Evolutionary conservation across 345 rosid genomes (phyloP).

Genomic region (Limnanthes douglasii): DNA sequence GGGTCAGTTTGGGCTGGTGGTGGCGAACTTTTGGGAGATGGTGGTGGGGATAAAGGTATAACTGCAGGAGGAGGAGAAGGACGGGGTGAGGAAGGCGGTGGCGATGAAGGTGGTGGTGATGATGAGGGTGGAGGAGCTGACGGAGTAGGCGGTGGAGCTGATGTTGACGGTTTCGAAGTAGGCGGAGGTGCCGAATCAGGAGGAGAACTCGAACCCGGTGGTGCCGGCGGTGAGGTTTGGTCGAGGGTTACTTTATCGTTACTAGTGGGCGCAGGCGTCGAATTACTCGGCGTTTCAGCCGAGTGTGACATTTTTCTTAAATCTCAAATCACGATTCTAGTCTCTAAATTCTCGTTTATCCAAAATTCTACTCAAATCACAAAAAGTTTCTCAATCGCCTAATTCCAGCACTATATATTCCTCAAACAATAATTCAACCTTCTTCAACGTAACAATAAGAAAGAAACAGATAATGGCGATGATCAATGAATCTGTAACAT

Average conservation of each 20-base stretch:
- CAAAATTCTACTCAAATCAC: constrained; percentile 1
- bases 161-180: constrained; percentile 1
- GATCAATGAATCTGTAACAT: constrained; percentile 1
- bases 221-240: constrained; percentile 8
- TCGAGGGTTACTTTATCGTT: constrained; percentile 6
- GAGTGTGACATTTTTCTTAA: constrained; percentile 23
- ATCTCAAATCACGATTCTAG: background rate
- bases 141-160: constrained; percentile 7
- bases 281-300: constrained; percentile 21
- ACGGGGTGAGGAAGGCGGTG: constrained; percentile 14
- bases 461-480: background rate
- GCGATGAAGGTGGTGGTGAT: background rate
- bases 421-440: constrained; percentile 3
- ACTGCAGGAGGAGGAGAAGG: constrained; percentile 10
- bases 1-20: constrained; percentile 17
- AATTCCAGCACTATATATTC: background rate
- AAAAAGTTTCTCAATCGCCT: background rate
- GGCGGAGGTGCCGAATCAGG: constrained; percentile 13
- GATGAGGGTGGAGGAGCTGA: constrained; percentile 4
- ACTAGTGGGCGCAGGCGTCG: constrained; percentile 11
- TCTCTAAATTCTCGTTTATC: background rate
- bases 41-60: constrained; percentile 8
- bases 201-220: constrained; percentile 12
- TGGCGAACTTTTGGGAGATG: constrained; percentile 11
- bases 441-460: constrained; percentile 1